phyloP scores from a whole-genome alignment of 2,329 filamentous ascomycete genomes.

The Aspergillus persii region DNA sequence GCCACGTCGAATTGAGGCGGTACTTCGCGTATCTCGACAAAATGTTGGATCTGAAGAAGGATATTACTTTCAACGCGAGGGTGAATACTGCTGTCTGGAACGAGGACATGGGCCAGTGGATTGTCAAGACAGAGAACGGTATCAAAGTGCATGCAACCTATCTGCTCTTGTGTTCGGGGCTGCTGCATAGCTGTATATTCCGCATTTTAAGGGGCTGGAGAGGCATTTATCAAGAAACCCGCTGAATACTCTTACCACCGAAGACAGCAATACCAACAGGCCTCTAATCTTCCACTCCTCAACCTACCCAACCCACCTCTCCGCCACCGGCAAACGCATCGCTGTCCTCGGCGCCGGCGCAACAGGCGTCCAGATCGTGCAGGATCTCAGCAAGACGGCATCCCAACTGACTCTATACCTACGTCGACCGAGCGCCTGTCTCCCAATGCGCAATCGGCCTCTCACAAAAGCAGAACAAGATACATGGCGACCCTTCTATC shows the following conservation, averaged over 20 bases:
- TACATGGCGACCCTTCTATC: not conserved
- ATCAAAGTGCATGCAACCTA: constrained; percentile 46
- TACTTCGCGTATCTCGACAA: constrained; percentile 51
- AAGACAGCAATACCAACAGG: too few relatives aligned
- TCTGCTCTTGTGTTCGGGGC: constrained; percentile 51
- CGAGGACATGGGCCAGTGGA: constrained; percentile 40
- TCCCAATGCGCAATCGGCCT: constrained; percentile 59
- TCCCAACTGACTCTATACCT: constrained; percentile 55
- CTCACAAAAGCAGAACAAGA: not conserved
- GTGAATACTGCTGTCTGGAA: constrained; percentile 33
- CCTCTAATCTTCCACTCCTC: constrained; percentile 53
- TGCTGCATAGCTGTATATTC: constrained; percentile 44
- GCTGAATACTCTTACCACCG: too few relatives aligned
- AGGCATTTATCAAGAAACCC: constrained; percentile 35
- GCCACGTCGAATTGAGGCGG: constrained; percentile 37
- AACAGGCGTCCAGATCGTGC: constrained; percentile 55
- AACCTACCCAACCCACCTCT: constrained; percentile 50
- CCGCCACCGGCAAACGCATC: constrained; percentile 49
- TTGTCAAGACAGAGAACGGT: constrained; percentile 42
- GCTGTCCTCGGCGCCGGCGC: constrained; percentile 56
- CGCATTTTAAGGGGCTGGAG: constrained; percentile 37
- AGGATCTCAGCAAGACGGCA: constrained; percentile 55
- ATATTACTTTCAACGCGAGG: constrained; percentile 45
- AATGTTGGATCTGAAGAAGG: constrained; percentile 43
- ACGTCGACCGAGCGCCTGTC: constrained; percentile 63